Conservation (phyloP, 306 rosid genomes). For the Acacia confusa region DNA sequence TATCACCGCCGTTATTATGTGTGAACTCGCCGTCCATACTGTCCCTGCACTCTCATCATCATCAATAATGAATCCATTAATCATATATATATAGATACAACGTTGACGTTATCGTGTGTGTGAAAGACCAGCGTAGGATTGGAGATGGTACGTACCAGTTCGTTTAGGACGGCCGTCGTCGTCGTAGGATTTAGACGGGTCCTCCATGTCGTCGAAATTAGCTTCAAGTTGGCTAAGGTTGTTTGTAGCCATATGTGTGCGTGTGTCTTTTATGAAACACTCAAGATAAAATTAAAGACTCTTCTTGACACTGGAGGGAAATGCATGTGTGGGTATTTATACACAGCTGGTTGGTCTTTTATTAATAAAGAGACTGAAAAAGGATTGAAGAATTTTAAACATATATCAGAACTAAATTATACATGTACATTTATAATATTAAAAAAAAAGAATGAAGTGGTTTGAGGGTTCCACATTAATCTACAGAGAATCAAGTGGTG, state of each 20-base stretch:
- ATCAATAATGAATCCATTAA: neutral
- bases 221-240: slow-evolving; percentile 22
- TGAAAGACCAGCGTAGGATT: neutral
- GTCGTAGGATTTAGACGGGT: slow-evolving; percentile 1
- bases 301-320: neutral
- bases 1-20: slow-evolving; percentile 63
- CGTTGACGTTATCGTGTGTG: neutral
- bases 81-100: neutral
- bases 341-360: neutral
- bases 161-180: neutral
- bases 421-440: neutral
- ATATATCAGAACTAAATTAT: no score
- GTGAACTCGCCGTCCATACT: slow-evolving; percentile 59
- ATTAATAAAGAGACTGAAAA: neutral
- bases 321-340: neutral
- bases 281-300: neutral
- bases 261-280: neutral
- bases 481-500: neutral
- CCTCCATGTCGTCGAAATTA: slow-evolving; percentile 5
- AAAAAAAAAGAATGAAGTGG: neutral
- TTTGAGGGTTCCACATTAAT: neutral
- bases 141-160: neutral
- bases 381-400: no score
- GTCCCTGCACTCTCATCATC: slow-evolving; percentile 36
- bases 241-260: neutral